A percentile compares a stretch with the other conserved stretches of the same genome.
Conservation (phyloP, 108 stramenopile species). For the Skeletonema potamos region DNA sequence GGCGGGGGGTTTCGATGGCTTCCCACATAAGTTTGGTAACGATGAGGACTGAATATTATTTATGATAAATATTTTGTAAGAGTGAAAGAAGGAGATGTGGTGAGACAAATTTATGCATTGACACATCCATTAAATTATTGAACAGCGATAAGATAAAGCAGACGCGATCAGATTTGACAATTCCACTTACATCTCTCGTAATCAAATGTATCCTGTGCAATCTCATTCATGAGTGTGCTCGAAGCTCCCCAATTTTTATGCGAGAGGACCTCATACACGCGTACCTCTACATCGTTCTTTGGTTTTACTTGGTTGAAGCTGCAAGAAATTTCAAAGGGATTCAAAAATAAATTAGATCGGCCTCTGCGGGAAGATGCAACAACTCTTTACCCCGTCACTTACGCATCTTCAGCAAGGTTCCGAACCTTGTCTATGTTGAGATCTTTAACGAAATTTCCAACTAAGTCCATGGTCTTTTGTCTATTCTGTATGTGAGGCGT, state of each 20-base stretch:
- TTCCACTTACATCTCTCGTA: slow-evolving; percentile 70
- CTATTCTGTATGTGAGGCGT: neutral
- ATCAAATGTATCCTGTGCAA: slow-evolving; percentile 93
- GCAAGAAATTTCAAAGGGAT: neutral
- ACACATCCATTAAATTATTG: neutral
- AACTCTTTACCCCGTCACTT: slow-evolving; percentile 36
- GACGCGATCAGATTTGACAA: neutral
- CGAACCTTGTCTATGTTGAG: slow-evolving; percentile 86
- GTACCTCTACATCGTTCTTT: slow-evolving; percentile 92
- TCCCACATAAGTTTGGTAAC: slow-evolving; percentile 85
- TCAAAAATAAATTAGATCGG: neutral
- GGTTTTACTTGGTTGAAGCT: slow-evolving; percentile 92
- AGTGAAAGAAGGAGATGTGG: neutral
- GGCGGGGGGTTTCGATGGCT: slow-evolving; percentile 81
- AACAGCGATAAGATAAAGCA: neutral
- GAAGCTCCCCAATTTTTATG: slow-evolving; percentile 99
- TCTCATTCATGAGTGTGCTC: slow-evolving; percentile 93
- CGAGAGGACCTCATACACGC: slow-evolving; percentile 95
- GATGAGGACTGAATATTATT: slow-evolving; percentile 40
- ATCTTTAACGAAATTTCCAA: slow-evolving; percentile 56
- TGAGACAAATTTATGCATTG: neutral
- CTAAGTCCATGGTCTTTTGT: slow-evolving; percentile 57
- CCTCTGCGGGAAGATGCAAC: neutral
- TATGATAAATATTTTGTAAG: neutral
- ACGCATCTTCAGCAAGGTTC: slow-evolving; percentile 92